Percentiles rank a stretch among this genome's conserved stretches.
These are phyloP conservation scores for Dipodascus albidus DNA, from an alignment of 805 yeast genomes.

Conservation along the genomic window DNA sequence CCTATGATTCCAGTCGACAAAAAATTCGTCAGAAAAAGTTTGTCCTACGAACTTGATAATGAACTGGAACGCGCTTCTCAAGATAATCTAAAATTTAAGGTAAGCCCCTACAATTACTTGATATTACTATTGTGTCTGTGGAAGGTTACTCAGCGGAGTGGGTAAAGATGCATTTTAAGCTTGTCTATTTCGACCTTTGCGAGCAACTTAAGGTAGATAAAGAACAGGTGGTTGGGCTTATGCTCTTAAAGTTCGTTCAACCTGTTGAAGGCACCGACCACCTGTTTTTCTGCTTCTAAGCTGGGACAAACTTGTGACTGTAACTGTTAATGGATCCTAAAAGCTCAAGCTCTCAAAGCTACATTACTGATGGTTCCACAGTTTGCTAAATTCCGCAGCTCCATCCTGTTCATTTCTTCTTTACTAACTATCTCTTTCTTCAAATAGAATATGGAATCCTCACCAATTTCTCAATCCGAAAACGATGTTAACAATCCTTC, in stretches of 20 bases:
- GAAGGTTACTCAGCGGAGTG: no score
- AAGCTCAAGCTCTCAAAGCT: no score
- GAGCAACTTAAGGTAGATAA: no score
- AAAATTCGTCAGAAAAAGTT: not conserved
- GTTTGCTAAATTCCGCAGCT: no score
- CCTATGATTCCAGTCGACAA: not conserved
- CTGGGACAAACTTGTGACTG: no score
- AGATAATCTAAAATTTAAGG: not conserved
- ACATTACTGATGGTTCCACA: no score
- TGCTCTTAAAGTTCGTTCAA: no score
- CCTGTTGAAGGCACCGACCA: not conserved
- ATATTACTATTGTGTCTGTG: not conserved
- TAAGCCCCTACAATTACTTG: not conserved
- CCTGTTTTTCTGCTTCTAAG: not conserved
- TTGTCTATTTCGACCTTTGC: no score
- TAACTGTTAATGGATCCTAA: no score
- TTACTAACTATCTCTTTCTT: not conserved
- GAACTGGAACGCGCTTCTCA: not conserved
- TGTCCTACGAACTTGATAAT: not conserved
- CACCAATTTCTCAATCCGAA: not conserved
- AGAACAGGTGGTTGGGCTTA: no score
- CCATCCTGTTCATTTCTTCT: not conserved
- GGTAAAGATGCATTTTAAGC: no score
- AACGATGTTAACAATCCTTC: not conserved
- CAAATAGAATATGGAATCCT: not conserved